Evolutionary conservation across 1,284 basidiomycete genomes (phyloP).

Genomic region (Gomphus bonarii): DNA sequence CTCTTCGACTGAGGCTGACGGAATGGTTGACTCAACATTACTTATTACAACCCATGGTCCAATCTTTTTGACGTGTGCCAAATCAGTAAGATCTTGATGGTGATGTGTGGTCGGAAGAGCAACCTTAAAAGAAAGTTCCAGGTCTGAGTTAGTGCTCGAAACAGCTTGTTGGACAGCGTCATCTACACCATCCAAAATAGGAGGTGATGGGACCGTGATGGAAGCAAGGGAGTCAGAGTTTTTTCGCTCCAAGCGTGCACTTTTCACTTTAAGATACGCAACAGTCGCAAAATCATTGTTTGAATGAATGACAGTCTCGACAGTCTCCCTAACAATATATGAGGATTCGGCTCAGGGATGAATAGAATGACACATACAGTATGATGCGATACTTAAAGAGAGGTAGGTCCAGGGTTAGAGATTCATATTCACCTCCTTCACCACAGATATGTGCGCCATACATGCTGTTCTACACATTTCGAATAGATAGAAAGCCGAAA

Average conservation of each 20-base stretch:
- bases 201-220: constrained; percentile 13
- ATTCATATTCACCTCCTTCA: constrained; percentile 98
- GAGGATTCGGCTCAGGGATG: background rate
- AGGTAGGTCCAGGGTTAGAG: constrained; percentile 83
- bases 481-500: constrained; percentile 2
- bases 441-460: constrained; percentile 95
- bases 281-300: constrained; percentile 75
- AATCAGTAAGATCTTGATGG: background rate
- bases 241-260: constrained; percentile 54
- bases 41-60: constrained; percentile 45
- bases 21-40: constrained; percentile 34
- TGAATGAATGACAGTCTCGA: constrained; percentile 66
- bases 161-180: background rate
- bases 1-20: constrained; percentile 35
- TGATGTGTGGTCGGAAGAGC: background rate
- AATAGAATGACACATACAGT: constrained; percentile 39
- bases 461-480: constrained; percentile 45
- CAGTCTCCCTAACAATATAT: constrained; percentile 36
- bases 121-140: background rate
- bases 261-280: constrained; percentile 75
- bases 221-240: too few species aligned
- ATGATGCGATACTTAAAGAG: constrained; percentile 74
- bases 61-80: background rate
- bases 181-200: background rate
- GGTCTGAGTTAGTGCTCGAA: background rate